Conservation (phyloP, 306 rosid species). For the Prunus mume region DNA sequence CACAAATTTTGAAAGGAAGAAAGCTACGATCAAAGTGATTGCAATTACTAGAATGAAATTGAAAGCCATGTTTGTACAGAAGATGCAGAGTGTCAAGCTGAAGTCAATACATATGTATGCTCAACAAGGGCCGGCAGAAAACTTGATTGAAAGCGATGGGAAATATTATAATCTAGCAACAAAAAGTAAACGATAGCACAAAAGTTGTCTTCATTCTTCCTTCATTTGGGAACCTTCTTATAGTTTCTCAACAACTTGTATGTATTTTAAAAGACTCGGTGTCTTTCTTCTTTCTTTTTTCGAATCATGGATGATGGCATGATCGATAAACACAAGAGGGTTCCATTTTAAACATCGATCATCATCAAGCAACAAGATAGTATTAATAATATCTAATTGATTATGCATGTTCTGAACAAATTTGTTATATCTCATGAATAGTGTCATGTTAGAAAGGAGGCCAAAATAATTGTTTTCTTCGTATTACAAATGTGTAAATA, state of each 20-base stretch:
- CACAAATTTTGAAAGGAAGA: slow-evolving; percentile 32
- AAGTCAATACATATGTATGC: not conserved
- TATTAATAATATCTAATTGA: too few relatives aligned
- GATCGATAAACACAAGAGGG: too few relatives aligned
- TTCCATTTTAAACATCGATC: too few relatives aligned
- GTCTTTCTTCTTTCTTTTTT: too few relatives aligned
- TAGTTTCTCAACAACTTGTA: not conserved
- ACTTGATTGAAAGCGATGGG: not conserved
- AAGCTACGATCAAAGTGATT: slow-evolving; percentile 35
- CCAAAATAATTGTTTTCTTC: too few relatives aligned
- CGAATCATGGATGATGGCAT: too few relatives aligned
- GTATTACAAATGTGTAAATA: too few relatives aligned
- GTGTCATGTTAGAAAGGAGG: too few relatives aligned
- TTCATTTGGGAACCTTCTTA: not conserved
- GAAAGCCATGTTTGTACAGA: slow-evolving; percentile 14
- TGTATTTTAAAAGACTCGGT: not conserved
- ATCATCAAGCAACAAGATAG: too few relatives aligned
- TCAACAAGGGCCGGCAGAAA: not conserved
- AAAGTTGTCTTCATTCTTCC: not conserved
- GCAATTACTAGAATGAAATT: slow-evolving; percentile 10
- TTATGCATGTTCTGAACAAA: too few relatives aligned
- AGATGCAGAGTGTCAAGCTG: not conserved
- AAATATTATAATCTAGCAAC: not conserved
- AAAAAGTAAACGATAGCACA: not conserved
- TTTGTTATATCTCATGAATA: too few relatives aligned